These are phyloP conservation scores for Cutaneotrichosporon curvatum DNA, from an alignment of 1,284 basidiomycete genomes.

Conservation along the genomic window DNA sequence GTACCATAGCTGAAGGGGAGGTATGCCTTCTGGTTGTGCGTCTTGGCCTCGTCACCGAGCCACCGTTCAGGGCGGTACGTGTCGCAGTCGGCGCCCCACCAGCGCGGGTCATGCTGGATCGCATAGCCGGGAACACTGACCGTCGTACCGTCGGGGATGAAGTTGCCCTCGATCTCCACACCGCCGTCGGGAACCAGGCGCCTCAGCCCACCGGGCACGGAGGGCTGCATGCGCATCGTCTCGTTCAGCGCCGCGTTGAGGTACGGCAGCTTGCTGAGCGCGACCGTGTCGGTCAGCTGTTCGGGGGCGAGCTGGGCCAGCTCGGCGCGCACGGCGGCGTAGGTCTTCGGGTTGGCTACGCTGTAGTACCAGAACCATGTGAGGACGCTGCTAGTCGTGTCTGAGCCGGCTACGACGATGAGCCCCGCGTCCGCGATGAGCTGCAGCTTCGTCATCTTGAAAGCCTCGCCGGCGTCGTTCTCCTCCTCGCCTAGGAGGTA, in stretches of 20 bases:
- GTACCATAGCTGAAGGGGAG: slow-evolving; percentile 8
- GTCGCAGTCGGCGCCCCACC: slow-evolving; percentile 56
- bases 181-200: slow-evolving; percentile 55
- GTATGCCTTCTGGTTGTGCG: slow-evolving; percentile 4
- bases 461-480: neutral
- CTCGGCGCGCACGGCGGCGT: slow-evolving; percentile 6
- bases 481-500: slow-evolving; percentile 11
- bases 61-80: slow-evolving; percentile 57
- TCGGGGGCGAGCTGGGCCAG: neutral
- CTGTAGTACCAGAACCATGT: slow-evolving; percentile 12
- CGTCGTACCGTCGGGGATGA: slow-evolving; percentile 17
- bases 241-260: slow-evolving; percentile 78
- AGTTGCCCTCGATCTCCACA: slow-evolving; percentile 14
- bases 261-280: slow-evolving; percentile 48
- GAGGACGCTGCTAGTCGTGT: slow-evolving; percentile 7
- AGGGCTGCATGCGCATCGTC: slow-evolving; percentile 70
- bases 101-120: slow-evolving; percentile 51
- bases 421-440: slow-evolving; percentile 7
- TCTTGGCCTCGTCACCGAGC: slow-evolving; percentile 40
- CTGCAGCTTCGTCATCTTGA: slow-evolving; percentile 1
- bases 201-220: slow-evolving; percentile 64
- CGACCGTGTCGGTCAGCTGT: slow-evolving; percentile 1
- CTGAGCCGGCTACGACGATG: slow-evolving; percentile 10
- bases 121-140: slow-evolving; percentile 20
- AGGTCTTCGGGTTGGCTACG: neutral